These are phyloP conservation scores for Silybum marianum DNA, from an alignment of 129 eudicot species.

Conservation along the genomic window DNA sequence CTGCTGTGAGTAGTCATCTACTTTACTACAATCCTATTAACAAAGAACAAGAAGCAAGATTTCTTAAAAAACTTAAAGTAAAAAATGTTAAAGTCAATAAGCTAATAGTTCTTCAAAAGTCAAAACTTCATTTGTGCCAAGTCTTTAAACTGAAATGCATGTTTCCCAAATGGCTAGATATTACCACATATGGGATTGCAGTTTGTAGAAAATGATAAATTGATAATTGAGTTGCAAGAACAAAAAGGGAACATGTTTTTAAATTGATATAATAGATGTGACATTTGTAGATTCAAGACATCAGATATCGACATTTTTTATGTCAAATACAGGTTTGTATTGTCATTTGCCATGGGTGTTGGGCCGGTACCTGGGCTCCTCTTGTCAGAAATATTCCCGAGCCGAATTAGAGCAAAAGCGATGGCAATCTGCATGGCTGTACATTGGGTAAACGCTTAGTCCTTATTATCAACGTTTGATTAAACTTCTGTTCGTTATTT, in stretches of 20 bases:
- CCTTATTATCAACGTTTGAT: background rate
- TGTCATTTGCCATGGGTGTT: conserved; percentile 77
- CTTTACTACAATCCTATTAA: conserved; percentile 21
- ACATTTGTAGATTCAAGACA: background rate
- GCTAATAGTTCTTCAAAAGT: background rate
- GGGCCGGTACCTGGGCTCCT: conserved; percentile 91
- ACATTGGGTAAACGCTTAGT: conserved; percentile 68
- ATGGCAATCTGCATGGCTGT: conserved; percentile 96
- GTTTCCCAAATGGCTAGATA: background rate
- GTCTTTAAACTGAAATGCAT: background rate
- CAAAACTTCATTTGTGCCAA: background rate
- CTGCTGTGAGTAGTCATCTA: conserved; percentile 61
- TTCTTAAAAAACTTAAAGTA: background rate
- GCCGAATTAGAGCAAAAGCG: conserved; percentile 80
- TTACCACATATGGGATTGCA: background rate
- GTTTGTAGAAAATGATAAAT: background rate
- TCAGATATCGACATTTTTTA: background rate
- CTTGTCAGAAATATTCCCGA: conserved; percentile 76
- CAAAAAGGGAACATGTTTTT: conserved; percentile 10
- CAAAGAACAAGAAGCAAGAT: background rate
- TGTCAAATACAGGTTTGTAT: conserved; percentile 59
- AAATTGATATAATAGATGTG: background rate
- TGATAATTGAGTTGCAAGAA: background rate
- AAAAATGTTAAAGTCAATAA: background rate
- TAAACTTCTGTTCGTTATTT: background rate